Conservation (phyloP, 306 rosid species). For the Malus fusca region DNA sequence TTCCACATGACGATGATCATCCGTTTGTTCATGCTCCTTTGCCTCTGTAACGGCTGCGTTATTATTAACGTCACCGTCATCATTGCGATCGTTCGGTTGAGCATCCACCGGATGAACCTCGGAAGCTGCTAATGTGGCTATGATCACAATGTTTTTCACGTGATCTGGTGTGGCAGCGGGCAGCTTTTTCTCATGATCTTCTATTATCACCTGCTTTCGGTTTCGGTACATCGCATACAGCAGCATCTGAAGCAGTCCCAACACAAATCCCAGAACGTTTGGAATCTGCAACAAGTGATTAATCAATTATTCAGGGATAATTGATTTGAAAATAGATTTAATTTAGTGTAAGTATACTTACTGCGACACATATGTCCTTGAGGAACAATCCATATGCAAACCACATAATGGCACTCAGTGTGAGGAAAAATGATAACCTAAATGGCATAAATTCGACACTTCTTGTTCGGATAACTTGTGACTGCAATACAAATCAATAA, state of each 20-base stretch:
- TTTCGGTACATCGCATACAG: conserved; percentile 44
- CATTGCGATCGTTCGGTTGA: neutral
- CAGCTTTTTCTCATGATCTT: conserved; percentile 18
- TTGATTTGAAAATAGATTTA: neutral
- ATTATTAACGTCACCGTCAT: too few species aligned
- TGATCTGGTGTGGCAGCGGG: conserved; percentile 3
- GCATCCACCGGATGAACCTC: conserved; percentile 26
- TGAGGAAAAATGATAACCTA: conserved; percentile 59
- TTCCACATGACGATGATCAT: neutral
- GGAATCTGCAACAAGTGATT: conserved; percentile 41
- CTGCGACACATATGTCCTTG: conserved; percentile 71
- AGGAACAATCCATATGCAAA: conserved; percentile 67
- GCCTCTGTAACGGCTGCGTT: neutral
- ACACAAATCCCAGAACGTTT: conserved; percentile 52
- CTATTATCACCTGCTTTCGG: neutral
- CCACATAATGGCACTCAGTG: conserved; percentile 83
- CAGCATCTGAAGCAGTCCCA: conserved; percentile 67
- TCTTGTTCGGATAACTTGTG: conserved; percentile 63
- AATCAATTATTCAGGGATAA: neutral
- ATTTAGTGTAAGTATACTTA: conserved; percentile 23
- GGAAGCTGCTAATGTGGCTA: conserved; percentile 10
- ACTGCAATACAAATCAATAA: conserved; percentile 23
- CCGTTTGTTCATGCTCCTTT: neutral
- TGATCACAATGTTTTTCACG: conserved; percentile 7
- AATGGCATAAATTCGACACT: conserved; percentile 89